Base-by-base conservation (phyloP, 345 rosid species). In the Eucalyptus sp. region DNA sequence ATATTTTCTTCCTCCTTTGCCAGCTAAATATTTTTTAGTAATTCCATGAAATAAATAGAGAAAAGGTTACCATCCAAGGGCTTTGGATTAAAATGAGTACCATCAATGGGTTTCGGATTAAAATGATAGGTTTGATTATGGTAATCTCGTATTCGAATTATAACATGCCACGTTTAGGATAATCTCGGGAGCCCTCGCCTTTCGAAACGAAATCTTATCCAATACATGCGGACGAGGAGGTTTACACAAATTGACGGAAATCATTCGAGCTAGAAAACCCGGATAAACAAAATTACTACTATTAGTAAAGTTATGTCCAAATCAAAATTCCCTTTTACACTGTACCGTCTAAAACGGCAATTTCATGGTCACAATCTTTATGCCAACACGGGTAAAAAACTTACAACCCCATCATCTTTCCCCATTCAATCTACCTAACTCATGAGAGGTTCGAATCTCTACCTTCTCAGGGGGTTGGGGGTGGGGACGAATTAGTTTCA, bases 161-260 rank as follows among this genome's bases (percentile, higher is more conserved):
- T 37, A 37, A 37, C 13, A 10, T 6, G 0, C 10, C 25, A 2
- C 2, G 2, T 18, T 71, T 13, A 4, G 1, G 2, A 71, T 71
- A 17, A 71, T 71, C 24, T 33, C 6, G 7, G 43, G 13, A 71
- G 24, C 12, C 81, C 17, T 1, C 7, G 4, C 13, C 13, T 71
- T 33, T 18, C 17, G 7, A 24, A 37, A 43, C 13, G 12, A 71
- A 37, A 18, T 12, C 81, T 71, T 37, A 37, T 71, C 46, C 9
- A 37, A 37, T 37, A 71, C 48, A 41, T 10, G 43, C 3, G 4
- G 27, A 41, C 15, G 7, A 37, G 83, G 6, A 12, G 29, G 46
- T 20, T 37, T 41, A 25, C 8, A 0, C 13, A 11, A 41, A 37
- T 10, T 18, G 27, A 2, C 9, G 15, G 25, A n/a, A 76, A 20